Evolutionary conservation across 768 basidiomycete genomes (phyloP).

Genomic region (Pleurotus cornucopiae): DNA sequence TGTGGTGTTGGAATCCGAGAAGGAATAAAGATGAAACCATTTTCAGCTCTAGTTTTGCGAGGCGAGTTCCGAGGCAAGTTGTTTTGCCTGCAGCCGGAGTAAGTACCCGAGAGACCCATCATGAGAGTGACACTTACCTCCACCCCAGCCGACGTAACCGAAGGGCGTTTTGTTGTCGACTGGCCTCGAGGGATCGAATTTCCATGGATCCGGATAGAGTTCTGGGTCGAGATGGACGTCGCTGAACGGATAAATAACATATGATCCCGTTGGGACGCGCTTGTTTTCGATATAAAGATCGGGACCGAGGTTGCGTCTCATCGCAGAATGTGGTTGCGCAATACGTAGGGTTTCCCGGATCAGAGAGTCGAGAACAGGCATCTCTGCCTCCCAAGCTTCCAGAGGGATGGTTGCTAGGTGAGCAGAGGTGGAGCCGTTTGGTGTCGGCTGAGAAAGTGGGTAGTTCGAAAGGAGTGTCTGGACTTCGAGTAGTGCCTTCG

Average conservation of each 20-base stretch:
- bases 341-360: slow-evolving; percentile 76
- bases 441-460: slow-evolving; percentile 20
- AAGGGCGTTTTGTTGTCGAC: slow-evolving; percentile 42
- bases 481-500: slow-evolving; percentile 57
- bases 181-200: slow-evolving; percentile 62
- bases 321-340: slow-evolving; percentile 76
- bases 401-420: slow-evolving; percentile 59
- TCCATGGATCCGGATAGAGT: slow-evolving; percentile 75
- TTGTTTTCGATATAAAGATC: slow-evolving; percentile 67
- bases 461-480: slow-evolving; percentile 48
- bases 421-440: slow-evolving; percentile 30
- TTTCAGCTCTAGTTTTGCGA: slow-evolving; percentile 73
- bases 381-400: slow-evolving; percentile 65
- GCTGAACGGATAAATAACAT: slow-evolving; percentile 76
- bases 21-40: slow-evolving; percentile 65
- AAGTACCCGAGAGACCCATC: no score
- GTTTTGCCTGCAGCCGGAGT: slow-evolving; percentile 49
- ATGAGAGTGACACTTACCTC: slow-evolving; percentile 45
- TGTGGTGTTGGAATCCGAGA: slow-evolving; percentile 54
- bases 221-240: slow-evolving; percentile 72
- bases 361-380: slow-evolving; percentile 67
- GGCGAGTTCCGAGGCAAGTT: slow-evolving; percentile 66
- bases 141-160: slow-evolving; percentile 75
- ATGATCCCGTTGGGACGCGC: slow-evolving; percentile 67
- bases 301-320: slow-evolving; percentile 76